Percentiles rank a stretch among this genome's conserved stretches.
These are phyloP conservation scores for Colletotrichum scovillei DNA, from an alignment of 2,329 filamentous ascomycete species.

Conservation along the genomic window DNA sequence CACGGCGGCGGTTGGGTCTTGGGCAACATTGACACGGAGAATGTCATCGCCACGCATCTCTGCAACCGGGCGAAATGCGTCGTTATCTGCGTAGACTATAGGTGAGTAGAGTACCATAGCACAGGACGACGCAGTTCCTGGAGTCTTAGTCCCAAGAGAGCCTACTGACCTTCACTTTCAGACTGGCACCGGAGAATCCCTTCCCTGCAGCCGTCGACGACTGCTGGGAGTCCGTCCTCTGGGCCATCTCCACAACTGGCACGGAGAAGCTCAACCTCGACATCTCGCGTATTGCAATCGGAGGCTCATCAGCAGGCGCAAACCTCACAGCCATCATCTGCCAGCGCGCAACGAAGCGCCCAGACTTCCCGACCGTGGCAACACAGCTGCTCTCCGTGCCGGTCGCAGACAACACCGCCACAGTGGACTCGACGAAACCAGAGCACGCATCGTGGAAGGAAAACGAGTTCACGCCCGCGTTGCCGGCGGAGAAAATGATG, in stretches of 20 bases:
- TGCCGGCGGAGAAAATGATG: conserved; percentile 68
- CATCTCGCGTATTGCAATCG: conserved; percentile 55
- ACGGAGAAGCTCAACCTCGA: conserved; percentile 51
- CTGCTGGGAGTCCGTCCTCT: conserved; percentile 65
- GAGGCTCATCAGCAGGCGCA: conserved; percentile 57
- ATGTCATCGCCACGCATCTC: conserved; percentile 65
- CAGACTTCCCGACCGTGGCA: conserved; percentile 43
- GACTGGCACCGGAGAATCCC: conserved; percentile 66
- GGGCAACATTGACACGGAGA: conserved; percentile 68
- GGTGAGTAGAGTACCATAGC: conserved; percentile 49
- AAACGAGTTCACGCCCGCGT: conserved; percentile 62
- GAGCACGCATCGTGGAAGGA: conserved; percentile 59
- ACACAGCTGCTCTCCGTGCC: conserved; percentile 67
- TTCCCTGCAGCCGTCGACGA: conserved; percentile 69
- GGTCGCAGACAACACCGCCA: conserved; percentile 69
- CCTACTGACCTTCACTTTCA: too few relatives aligned
- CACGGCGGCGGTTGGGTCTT: conserved; percentile 71
- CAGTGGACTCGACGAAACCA: conserved; percentile 50
- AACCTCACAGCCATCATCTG: conserved; percentile 64
- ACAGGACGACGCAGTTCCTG: too few relatives aligned
- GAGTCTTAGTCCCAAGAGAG: too few relatives aligned
- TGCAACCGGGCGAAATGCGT: conserved; percentile 61
- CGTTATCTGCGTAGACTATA: conserved; percentile 66
- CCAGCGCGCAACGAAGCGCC: conserved; percentile 57
- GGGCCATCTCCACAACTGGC: conserved; percentile 46